These are phyloP conservation scores for Gliomastix tumulicola DNA, from an alignment of 2,329 filamentous ascomycete species.

Conservation along the genomic window DNA sequence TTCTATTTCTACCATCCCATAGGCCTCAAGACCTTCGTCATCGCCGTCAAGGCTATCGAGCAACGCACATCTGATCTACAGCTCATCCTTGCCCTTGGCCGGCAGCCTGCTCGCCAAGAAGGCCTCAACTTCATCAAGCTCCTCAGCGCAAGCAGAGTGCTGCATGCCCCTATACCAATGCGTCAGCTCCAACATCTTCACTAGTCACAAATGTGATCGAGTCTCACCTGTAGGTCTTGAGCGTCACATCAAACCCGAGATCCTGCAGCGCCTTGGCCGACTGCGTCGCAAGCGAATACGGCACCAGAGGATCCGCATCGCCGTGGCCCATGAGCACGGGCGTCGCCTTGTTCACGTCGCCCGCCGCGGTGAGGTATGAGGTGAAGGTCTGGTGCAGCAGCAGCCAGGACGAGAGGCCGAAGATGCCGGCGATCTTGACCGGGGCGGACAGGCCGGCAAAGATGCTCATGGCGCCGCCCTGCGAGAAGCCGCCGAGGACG, in stretches of 20 bases:
- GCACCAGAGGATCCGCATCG: slow-evolving; percentile 67
- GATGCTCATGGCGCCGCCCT: slow-evolving; percentile 83
- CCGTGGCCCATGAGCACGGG: slow-evolving; percentile 89
- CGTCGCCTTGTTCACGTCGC: slow-evolving; percentile 55
- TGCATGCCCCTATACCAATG: slow-evolving; percentile 58
- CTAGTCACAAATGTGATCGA: no score
- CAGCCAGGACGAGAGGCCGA: slow-evolving; percentile 79
- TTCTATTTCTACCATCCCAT: no score
- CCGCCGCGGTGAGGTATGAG: slow-evolving; percentile 25
- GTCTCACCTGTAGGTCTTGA: slow-evolving; percentile 67
- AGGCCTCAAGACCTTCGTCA: no score
- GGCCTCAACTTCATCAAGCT: slow-evolving; percentile 74
- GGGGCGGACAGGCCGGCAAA: slow-evolving; percentile 69
- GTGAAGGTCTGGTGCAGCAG: slow-evolving; percentile 49
- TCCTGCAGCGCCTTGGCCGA: slow-evolving; percentile 62
- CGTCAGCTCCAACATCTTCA: no score
- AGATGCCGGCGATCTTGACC: slow-evolving; percentile 77
- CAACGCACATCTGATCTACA: no score
- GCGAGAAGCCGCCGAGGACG: slow-evolving; percentile 76
- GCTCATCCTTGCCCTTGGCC: slow-evolving; percentile 10
- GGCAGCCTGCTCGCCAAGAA: slow-evolving; percentile 43
- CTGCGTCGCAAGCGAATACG: slow-evolving; percentile 58
- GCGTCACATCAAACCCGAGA: slow-evolving; percentile 65
- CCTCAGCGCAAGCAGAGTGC: slow-evolving; percentile 70
- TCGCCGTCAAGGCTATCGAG: no score